These are phyloP conservation scores for Ascoidea tarda DNA, from an alignment of 805 yeast species.

Conservation along the genomic window DNA sequence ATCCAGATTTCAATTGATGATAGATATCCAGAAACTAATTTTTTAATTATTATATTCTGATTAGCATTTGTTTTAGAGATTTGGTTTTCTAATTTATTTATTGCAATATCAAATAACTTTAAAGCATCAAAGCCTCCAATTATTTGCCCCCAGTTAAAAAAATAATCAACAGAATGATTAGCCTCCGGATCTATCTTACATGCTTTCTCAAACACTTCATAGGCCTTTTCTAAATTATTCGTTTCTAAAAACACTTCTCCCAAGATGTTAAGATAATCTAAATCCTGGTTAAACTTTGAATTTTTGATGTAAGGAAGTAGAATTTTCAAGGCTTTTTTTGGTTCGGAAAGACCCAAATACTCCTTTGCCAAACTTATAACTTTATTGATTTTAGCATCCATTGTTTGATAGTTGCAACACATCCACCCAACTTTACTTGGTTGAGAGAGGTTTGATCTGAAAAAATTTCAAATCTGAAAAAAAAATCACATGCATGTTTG, in stretches of 20 bases:
- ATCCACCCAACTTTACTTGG: no score
- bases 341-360: conserved; percentile 30
- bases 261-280: conserved; percentile 35
- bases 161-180: conserved; percentile 58
- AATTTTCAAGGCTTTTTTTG: conserved; percentile 37
- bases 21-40: conserved; percentile 63
- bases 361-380: conserved; percentile 26
- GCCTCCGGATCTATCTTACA: conserved; percentile 63
- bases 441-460: background rate
- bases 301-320: conserved; percentile 22
- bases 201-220: conserved; percentile 40
- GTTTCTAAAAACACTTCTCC: conserved; percentile 74
- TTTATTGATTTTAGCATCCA: conserved; percentile 3
- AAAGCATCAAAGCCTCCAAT: conserved; percentile 74
- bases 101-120: conserved; percentile 44
- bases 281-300: conserved; percentile 23
- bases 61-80: conserved; percentile 16
- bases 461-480: background rate
- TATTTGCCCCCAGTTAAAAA: conserved; percentile 82
- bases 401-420: background rate
- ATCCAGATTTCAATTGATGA: conserved; percentile 91
- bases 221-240: conserved; percentile 71
- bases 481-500: background rate
- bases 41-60: conserved; percentile 24
- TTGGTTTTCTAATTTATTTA: conserved; percentile 32